Evolutionary conservation across 805 yeast species (phyloP).

Genomic region (Maudiozyma serrabonitensis): DNA sequence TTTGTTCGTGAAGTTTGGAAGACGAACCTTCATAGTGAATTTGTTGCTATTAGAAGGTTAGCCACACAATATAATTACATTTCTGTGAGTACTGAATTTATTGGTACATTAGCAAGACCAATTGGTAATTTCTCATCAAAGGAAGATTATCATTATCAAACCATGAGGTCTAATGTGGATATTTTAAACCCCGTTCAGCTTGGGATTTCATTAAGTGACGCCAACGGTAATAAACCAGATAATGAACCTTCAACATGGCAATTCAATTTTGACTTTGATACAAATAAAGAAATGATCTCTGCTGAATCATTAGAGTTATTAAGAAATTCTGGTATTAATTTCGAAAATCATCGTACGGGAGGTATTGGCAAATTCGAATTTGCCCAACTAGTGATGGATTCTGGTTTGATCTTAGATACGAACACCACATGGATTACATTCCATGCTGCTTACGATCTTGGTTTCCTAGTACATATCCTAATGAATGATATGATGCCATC

Average conservation of each 20-base stretch:
- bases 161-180: conserved; percentile 85
- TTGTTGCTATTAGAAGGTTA: conserved; percentile 49
- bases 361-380: conserved; percentile 77
- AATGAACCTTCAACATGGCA: conserved; percentile 82
- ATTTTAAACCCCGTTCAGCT: conserved; percentile 77
- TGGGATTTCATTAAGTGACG: conserved; percentile 66
- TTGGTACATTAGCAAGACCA: conserved; percentile 93
- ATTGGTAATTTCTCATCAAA: conserved; percentile 86
- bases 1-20: conserved; percentile 66
- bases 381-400: conserved; percentile 74
- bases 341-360: conserved; percentile 56
- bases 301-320: conserved; percentile 75
- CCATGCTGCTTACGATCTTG: conserved; percentile 92
- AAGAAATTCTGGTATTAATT: conserved; percentile 74
- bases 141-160: conserved; percentile 90
- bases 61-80: conserved; percentile 46
- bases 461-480: conserved; percentile 71
- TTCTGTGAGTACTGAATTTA: conserved; percentile 83
- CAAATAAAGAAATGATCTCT: conserved; percentile 73
- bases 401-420: conserved; percentile 69
- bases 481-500: conserved; percentile 71
- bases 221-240: conserved; percentile 60
- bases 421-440: conserved; percentile 78
- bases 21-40: conserved; percentile 58
- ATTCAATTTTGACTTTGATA: conserved; percentile 80